A percentile compares a stretch with the other conserved stretches of the same genome.
Evolutionary conservation across 352 stramenopile genomes (phyloP).

Genomic region (Phytophthora cactorum): DNA sequence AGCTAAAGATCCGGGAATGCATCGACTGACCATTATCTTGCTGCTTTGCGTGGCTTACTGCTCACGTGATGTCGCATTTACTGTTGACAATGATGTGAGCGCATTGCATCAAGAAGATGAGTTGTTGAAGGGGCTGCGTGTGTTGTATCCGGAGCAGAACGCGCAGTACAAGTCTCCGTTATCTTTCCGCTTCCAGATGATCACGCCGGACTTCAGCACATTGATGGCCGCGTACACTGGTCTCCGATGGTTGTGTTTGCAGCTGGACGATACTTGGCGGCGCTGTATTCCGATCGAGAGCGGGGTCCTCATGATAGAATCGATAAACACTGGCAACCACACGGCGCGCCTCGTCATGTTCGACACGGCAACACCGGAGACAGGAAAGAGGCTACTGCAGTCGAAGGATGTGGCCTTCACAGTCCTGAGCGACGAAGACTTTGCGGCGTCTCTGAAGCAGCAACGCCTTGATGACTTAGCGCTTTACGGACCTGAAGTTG

Average conservation of each 20-base stretch:
- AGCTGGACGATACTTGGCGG: constrained; percentile 23
- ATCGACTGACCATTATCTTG: constrained; percentile 1
- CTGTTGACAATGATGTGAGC: constrained; percentile 1
- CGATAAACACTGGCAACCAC: constrained; percentile 30
- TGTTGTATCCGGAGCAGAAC: constrained; percentile 24
- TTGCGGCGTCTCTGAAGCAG: constrained; percentile 13
- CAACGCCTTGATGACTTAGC: constrained; percentile 21
- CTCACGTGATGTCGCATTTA: not conserved
- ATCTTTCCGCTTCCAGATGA: constrained; percentile 26
- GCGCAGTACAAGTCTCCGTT: constrained; percentile 35
- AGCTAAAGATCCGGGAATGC: constrained; percentile 11
- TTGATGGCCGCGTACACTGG: constrained; percentile 21
- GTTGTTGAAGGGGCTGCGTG: constrained; percentile 13
- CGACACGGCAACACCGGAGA: constrained; percentile 21
- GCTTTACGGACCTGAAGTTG: constrained; percentile 5
- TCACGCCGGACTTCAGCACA: constrained; percentile 12
- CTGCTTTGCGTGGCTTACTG: constrained; percentile 6
- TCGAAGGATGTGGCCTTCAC: constrained; percentile 24
- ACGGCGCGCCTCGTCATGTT: constrained; percentile 25
- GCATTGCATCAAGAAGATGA: constrained; percentile 9
- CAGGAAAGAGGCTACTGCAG: constrained; percentile 11
- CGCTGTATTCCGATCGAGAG: constrained; percentile 34
- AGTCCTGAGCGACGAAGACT: constrained; percentile 20
- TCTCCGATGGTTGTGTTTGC: constrained; percentile 30
- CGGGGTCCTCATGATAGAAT: constrained; percentile 14